phyloP scores from a whole-genome alignment of 2,329 filamentous ascomycete species.

The Calonectria henricotiae region DNA sequence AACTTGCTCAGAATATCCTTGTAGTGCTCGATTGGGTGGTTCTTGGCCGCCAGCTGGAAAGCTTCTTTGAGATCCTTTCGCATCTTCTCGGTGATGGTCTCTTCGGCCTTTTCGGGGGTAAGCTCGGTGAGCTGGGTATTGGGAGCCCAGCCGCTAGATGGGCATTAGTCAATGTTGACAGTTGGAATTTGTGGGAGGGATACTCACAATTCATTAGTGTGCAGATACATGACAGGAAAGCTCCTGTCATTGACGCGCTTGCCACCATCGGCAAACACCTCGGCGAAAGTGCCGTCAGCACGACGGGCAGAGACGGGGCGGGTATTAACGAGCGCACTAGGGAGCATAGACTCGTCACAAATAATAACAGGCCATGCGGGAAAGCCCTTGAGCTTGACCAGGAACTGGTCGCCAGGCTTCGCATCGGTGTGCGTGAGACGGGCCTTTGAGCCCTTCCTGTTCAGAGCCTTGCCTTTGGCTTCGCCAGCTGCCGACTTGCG shows the following conservation, averaged over 20 bases:
- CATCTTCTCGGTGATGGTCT: constrained; percentile 82
- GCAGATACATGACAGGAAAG: constrained; percentile 95
- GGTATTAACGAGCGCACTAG: constrained; percentile 80
- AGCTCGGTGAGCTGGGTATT: constrained; percentile 88
- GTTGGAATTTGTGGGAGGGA: not conserved
- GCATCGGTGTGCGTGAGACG: constrained; percentile 83
- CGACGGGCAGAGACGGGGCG: constrained; percentile 89
- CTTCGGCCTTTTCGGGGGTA: constrained; percentile 79
- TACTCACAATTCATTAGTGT: constrained; percentile 97
- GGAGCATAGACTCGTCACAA: constrained; percentile 95
- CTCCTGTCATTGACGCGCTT: constrained; percentile 89
- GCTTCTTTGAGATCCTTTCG: constrained; percentile 85
- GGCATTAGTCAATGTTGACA: constrained; percentile 37
- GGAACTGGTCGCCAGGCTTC: constrained; percentile 91
- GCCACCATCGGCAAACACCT: constrained; percentile 89
- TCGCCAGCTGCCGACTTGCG: constrained; percentile 83
- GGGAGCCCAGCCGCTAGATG: constrained; percentile 86
- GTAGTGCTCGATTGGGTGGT: constrained; percentile 85
- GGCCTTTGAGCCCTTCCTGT: constrained; percentile 86
- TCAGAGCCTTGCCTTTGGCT: constrained; percentile 84
- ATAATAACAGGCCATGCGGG: constrained; percentile 96
- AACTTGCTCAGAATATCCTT: constrained; percentile 84
- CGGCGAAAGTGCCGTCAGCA: constrained; percentile 88
- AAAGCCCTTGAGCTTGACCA: constrained; percentile 95
- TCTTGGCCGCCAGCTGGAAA: constrained; percentile 84